phyloP scores from a whole-genome alignment of 495 filamentous ascomycete species.

The Evansstolkia leycettana region DNA sequence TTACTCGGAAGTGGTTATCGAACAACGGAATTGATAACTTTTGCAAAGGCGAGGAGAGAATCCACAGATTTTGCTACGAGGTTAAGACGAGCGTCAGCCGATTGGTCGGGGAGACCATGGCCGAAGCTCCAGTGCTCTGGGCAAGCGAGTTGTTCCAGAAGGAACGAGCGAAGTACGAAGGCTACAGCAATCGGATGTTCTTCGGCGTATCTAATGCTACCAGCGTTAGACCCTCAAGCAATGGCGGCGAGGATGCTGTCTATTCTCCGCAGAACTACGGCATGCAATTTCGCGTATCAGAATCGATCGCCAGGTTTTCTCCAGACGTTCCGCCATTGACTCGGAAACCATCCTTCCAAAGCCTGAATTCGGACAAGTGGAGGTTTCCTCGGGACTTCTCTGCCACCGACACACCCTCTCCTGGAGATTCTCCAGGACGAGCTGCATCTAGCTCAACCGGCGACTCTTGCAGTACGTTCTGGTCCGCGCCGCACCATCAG shows the following conservation, averaged over 20 bases:
- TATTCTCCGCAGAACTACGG: conserved; percentile 14
- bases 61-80: conserved; percentile 89
- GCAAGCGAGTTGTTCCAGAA: conserved; percentile 78
- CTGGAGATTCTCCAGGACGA: conserved; percentile 46
- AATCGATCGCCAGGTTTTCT: conserved; percentile 26
- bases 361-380: conserved; percentile 55
- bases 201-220: conserved; percentile 30
- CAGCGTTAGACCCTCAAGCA: conserved; percentile 36
- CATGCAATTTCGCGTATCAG: conserved; percentile 25
- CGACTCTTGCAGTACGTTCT: conserved; percentile 74
- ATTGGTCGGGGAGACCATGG: conserved; percentile 73
- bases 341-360: conserved; percentile 42
- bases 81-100: conserved; percentile 78
- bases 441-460: conserved; percentile 49
- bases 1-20: conserved; percentile 74
- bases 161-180: conserved; percentile 67
- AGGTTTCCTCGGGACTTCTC: conserved; percentile 34
- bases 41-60: conserved; percentile 88
- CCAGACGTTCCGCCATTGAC: conserved; percentile 26
- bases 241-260: conserved; percentile 38
- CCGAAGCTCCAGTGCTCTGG: conserved; percentile 84
- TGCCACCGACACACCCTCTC: conserved; percentile 37
- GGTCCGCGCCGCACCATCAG: conserved; percentile 64
- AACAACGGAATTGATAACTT: conserved; percentile 81
- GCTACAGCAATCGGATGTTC: conserved; percentile 36